Evolutionary conservation across 2,329 filamentous ascomycete species (phyloP), one percentile per base, ranked within the genome.

Genomic region (Pseudonectria foliicola): DNA sequence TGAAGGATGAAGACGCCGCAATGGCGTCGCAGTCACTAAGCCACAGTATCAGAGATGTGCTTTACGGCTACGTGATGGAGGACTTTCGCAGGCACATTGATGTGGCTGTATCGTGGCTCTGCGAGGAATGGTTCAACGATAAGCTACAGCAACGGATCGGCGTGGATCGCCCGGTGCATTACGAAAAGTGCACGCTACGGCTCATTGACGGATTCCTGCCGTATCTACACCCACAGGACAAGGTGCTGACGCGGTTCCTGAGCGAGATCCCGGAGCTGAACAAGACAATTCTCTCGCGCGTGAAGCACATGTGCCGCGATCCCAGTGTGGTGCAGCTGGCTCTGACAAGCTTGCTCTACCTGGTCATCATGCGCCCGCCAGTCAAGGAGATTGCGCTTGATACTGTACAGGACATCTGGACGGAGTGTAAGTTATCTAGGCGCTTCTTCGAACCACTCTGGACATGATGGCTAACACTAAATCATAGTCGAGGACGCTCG

Each of bases 91-190:
- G 75, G 43, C 81, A 92, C 28, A 89, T 96, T 43, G 89, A 93
- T 48, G 76, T 92, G 14, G 90, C 88, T 2, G 87, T 96, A 33
- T 81, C 82, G 7, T 98, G 92, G 92, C 71, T 98, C 12, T 94
- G 83, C 50, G 92, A 98, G 59, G 92, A 98, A 62, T 98, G 92
- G 90, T 96, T 95, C 61, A 93, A 89, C 51, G 90, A 96, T 57
- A 79, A 61, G 58, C 62, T 66, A 44, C 63, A 57, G 41, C 64
- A 54, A 38, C 67, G 59, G 35, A 53, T 55, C n/a, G 60, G 59
- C 24, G 56, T 57, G 10, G 66, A 71, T 27, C 70, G 71, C 7
- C 68, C 74, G 3, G 54, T 73, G 24, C 76, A 92, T 57, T 95
- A 95, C 59, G 79, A 87, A 40, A 77, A 77, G 53, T 93, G 85